These are phyloP conservation scores for Calycina marina DNA, from an alignment of 2,329 filamentous ascomycete genomes.

Conservation along the genomic window DNA sequence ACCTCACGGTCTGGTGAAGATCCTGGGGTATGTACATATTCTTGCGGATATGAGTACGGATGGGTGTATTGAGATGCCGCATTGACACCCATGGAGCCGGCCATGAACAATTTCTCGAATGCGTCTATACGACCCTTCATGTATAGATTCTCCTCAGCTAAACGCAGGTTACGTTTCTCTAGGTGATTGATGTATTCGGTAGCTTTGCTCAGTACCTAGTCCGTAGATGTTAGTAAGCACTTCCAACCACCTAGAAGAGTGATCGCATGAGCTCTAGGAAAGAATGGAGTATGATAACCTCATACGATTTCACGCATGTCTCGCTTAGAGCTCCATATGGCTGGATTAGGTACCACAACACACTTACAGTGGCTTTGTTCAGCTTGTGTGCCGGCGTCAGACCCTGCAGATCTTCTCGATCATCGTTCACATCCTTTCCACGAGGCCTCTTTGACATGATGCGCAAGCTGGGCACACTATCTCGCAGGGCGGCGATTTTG, in stretches of 20 bases:
- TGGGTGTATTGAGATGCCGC: slow-evolving; percentile 35
- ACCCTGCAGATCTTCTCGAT: slow-evolving; percentile 69
- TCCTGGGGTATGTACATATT: slow-evolving; percentile 17
- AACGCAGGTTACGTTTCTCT: slow-evolving; percentile 74
- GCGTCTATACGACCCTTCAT: slow-evolving; percentile 66
- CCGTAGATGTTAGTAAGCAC: slow-evolving; percentile 5
- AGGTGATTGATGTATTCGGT: slow-evolving; percentile 93
- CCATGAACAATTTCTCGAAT: slow-evolving; percentile 67
- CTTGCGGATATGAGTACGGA: slow-evolving; percentile 18
- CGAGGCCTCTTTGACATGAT: slow-evolving; percentile 62
- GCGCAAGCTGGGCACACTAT: slow-evolving; percentile 81
- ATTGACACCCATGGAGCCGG: slow-evolving; percentile 48
- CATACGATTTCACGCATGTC: no score
- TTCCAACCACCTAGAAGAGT: not conserved
- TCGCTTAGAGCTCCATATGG: no score
- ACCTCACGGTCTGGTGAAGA: slow-evolving; percentile 24
- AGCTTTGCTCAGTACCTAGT: slow-evolving; percentile 64
- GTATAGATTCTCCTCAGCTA: slow-evolving; percentile 66
- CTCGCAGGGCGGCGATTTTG: slow-evolving; percentile 83
- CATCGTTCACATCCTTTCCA: slow-evolving; percentile 55
- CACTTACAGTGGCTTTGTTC: slow-evolving; percentile 79
- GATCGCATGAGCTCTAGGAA: not conserved
- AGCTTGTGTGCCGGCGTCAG: slow-evolving; percentile 81
- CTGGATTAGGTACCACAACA: no score
- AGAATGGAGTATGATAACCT: not conserved